A percentile compares a stretch with the other conserved stretches of the same genome.
phyloP scores from a whole-genome alignment of 768 basidiomycete species.

The Trametes meyenii region DNA sequence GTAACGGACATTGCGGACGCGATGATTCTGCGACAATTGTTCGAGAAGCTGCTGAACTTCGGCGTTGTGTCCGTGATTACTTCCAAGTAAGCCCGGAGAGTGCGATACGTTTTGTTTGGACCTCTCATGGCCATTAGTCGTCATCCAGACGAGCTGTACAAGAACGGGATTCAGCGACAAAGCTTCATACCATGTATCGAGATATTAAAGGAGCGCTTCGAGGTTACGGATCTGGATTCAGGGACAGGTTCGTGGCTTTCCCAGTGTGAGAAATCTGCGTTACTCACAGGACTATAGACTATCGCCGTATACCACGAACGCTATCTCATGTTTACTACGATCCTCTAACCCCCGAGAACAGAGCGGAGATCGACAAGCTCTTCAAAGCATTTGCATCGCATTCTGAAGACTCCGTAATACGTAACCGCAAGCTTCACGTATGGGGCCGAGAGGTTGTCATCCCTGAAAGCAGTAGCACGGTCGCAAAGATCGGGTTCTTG shows the following conservation, averaged over 20 bases:
- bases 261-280: neutral
- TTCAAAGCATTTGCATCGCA: constrained; percentile 71
- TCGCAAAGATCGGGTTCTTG: constrained; percentile 86
- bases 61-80: constrained; percentile 96
- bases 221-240: constrained; percentile 93
- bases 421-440: constrained; percentile 68
- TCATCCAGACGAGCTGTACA: constrained; percentile 95
- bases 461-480: constrained; percentile 75
- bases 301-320: constrained; percentile 89
- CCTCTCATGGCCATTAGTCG: constrained; percentile 56
- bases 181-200: constrained; percentile 97
- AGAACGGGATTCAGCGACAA: constrained; percentile 95
- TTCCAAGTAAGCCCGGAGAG: constrained; percentile 73
- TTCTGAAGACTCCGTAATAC: constrained; percentile 56
- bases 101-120: neutral
- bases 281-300: constrained; percentile 57
- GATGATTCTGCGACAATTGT: constrained; percentile 91
- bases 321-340: constrained; percentile 94
- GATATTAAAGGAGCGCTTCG: constrained; percentile 83
- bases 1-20: constrained; percentile 98
- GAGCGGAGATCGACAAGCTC: constrained; percentile 77
- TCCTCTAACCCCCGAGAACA: constrained; percentile 69
- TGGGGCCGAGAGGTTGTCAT: constrained; percentile 88
- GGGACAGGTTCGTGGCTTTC: constrained; percentile 67
- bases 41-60: constrained; percentile 83